phyloP scores from a whole-genome alignment of 345 rosid genomes.

The Eucalyptus curtisii region DNA sequence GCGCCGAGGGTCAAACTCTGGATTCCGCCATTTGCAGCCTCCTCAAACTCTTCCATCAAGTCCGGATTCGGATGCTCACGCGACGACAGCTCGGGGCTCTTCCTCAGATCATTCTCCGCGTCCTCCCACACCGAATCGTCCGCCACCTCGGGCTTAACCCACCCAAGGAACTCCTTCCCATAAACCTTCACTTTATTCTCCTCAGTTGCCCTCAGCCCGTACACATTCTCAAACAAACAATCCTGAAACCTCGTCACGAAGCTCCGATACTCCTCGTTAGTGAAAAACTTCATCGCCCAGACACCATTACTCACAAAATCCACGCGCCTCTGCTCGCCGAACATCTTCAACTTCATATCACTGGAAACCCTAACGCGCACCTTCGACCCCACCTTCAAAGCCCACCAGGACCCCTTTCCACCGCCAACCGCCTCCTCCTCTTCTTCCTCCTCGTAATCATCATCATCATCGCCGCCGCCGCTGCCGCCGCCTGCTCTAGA shows the following conservation, averaged over 20 bases:
- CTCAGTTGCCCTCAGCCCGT: slow-evolving; percentile 52
- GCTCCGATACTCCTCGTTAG: slow-evolving; percentile 51
- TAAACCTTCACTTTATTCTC: slow-evolving; percentile 62
- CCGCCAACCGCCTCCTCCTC: slow-evolving; percentile 12
- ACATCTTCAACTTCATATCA: slow-evolving; percentile 83
- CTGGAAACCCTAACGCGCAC: slow-evolving; percentile 58
- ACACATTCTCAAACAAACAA: slow-evolving; percentile 77
- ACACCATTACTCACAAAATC: slow-evolving; percentile 73
- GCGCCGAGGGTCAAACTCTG: slow-evolving; percentile 87
- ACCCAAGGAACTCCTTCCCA: slow-evolving; percentile 84
- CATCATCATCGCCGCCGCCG: slow-evolving; percentile 21
- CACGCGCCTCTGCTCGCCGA: slow-evolving; percentile 67
- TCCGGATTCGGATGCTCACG: slow-evolving; percentile 18
- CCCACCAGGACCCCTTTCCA: slow-evolving; percentile 36
- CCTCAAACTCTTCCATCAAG: slow-evolving; percentile 79
- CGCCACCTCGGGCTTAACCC: slow-evolving; percentile 82
- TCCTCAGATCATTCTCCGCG: slow-evolving; percentile 34
- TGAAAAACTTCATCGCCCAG: slow-evolving; percentile 81
- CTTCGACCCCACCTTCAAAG: slow-evolving; percentile 59
- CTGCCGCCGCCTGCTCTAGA: slow-evolving; percentile 4
- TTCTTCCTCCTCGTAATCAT: slow-evolving; percentile 9
- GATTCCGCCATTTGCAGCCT: slow-evolving; percentile 83
- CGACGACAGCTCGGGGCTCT: slow-evolving; percentile 4
- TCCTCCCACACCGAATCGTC: slow-evolving; percentile 97
- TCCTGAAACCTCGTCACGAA: slow-evolving; percentile 64